Evolutionary conservation across 805 yeast genomes (phyloP).

Genomic region (Candida koratica): DNA sequence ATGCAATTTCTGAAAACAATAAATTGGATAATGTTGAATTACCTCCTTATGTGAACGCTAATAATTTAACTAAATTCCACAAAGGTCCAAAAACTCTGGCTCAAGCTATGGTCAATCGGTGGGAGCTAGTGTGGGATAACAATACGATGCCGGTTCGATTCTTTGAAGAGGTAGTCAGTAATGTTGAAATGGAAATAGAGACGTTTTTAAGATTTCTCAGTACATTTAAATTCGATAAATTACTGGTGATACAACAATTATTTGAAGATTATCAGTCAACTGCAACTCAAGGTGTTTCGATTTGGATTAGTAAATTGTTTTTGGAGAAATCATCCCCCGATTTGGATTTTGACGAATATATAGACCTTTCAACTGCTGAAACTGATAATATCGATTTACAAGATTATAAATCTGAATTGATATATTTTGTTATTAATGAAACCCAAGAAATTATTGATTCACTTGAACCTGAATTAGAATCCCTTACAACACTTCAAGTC

Average conservation of each 20-base stretch:
- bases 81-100: constrained; percentile 5
- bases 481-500: constrained; percentile 7
- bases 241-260: constrained; percentile 3
- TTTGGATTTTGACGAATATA: constrained; percentile 18
- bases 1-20: constrained; percentile 15
- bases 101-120: constrained; percentile 11
- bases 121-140: constrained; percentile 7
- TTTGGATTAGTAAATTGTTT: constrained; percentile 33
- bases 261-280: not conserved
- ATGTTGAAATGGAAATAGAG: constrained; percentile 20
- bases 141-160: constrained; percentile 6
- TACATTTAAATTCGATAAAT: not conserved
- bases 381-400: constrained; percentile 4
- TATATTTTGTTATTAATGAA: constrained; percentile 28
- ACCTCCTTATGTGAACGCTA: constrained; percentile 36
- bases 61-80: constrained; percentile 19
- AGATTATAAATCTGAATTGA: constrained; percentile 18
- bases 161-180: constrained; percentile 16
- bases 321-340: constrained; percentile 5
- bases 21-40: constrained; percentile 32
- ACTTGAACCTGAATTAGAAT: constrained; percentile 20
- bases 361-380: constrained; percentile 15
- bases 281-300: constrained; percentile 15
- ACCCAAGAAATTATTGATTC: constrained; percentile 43
- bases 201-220: constrained; percentile 8